Conservation (phyloP, 202 grass and related monocot genomes). For the Bolboschoenoplectus hybrid region DNA sequence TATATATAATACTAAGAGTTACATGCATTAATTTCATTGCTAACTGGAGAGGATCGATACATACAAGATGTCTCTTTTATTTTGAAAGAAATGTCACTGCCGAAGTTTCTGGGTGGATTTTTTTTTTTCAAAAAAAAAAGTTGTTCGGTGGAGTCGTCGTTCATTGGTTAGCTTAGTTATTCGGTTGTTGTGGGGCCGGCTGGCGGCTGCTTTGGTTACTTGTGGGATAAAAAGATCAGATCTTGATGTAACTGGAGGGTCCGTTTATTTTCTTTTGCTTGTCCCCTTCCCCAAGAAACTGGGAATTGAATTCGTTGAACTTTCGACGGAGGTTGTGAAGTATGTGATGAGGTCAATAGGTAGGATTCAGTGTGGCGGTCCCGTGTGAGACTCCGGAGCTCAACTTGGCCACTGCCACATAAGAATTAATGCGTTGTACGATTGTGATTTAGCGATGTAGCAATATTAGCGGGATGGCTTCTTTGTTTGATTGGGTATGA, state of each 20-base stretch:
- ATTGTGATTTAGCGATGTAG: background rate
- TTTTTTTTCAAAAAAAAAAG: background rate
- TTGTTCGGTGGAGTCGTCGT: constrained; percentile 5
- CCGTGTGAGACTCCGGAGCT: background rate
- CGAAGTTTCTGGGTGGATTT: background rate
- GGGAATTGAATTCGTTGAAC: constrained; percentile 12
- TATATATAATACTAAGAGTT: background rate
- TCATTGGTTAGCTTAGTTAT: background rate
- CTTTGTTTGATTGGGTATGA: background rate
- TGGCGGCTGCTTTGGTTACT: background rate
- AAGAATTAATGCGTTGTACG: background rate
- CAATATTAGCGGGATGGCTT: background rate
- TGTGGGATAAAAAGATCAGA: background rate
- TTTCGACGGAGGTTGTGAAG: background rate
- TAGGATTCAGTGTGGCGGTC: constrained; percentile 7
- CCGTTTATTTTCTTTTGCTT: background rate
- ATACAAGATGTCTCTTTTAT: background rate
- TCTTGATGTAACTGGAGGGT: background rate
- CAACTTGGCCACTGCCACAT: background rate
- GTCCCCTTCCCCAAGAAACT: constrained; percentile 35
- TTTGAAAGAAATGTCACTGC: background rate
- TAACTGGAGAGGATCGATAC: background rate
- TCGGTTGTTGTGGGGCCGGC: constrained; percentile 11
- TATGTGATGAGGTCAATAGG: background rate
- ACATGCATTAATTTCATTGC: background rate